Evolutionary conservation across 257 asterid genomes (phyloP).

Genomic region (Solanum pinnatisectum): DNA sequence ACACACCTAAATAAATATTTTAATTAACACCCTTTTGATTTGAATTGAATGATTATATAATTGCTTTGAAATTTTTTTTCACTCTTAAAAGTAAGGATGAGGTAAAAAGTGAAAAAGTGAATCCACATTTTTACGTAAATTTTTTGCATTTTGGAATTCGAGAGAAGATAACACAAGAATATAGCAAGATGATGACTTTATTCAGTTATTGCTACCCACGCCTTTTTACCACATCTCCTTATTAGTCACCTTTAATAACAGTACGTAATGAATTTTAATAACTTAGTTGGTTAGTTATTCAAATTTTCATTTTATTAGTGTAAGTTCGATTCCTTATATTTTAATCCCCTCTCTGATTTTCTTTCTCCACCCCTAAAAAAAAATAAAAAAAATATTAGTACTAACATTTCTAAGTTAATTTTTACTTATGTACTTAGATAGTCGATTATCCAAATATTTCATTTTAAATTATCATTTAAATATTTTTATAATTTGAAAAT

Average conservation of each 20-base stretch:
- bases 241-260: not conserved
- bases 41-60: not conserved
- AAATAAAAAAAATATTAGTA: too few relatives aligned
- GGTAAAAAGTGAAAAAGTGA: not conserved
- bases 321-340: too few relatives aligned
- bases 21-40: not conserved
- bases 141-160: not conserved
- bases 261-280: too few relatives aligned
- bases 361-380: too few relatives aligned
- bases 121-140: not conserved
- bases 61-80: not conserved
- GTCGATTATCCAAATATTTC: too few relatives aligned
- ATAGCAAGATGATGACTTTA: not conserved
- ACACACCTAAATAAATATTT: not conserved
- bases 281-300: too few relatives aligned
- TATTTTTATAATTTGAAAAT: too few relatives aligned
- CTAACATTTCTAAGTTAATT: too few relatives aligned
- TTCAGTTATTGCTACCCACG: slow-evolving; percentile 1
- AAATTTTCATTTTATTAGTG: rapidly evolving
- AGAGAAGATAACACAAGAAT: not conserved
- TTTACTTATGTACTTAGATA: too few relatives aligned
- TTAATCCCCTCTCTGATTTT: too few relatives aligned
- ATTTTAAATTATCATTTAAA: rapidly evolving
- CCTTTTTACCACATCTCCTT: not conserved
- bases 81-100: not conserved